These are phyloP conservation scores for Penicillium canescens DNA, from an alignment of 495 filamentous ascomycete genomes.

Conservation along the genomic window DNA sequence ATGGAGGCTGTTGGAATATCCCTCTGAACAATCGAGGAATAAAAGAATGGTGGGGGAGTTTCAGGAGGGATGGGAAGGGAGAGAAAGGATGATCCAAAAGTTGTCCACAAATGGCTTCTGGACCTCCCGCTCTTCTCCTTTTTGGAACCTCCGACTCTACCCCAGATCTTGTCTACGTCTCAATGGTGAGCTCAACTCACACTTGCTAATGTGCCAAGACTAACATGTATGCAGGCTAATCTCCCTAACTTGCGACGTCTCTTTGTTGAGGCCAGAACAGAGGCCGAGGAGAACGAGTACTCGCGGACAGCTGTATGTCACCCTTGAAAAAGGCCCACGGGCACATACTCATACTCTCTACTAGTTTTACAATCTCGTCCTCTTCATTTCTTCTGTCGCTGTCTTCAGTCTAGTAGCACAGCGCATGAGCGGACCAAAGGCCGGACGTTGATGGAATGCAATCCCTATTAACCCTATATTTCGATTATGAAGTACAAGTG, in stretches of 20 bases:
- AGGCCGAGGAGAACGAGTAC: conserved; percentile 91
- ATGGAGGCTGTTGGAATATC: conserved; percentile 6
- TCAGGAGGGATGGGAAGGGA: conserved; percentile 13
- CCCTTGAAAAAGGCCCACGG: not conserved
- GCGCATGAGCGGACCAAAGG: conserved; percentile 55
- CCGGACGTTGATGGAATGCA: conserved; percentile 29
- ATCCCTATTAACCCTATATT: not conserved
- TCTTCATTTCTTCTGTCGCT: conserved; percentile 93
- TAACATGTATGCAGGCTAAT: conserved; percentile 59
- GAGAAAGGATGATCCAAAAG: conserved; percentile 35
- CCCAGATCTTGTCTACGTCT: not conserved
- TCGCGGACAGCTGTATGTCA: conserved; percentile 79
- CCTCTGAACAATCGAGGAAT: no score
- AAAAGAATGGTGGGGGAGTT: conserved; percentile 6
- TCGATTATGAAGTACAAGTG: conserved; percentile 1
- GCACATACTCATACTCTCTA: conserved; percentile 30
- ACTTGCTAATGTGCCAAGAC: not conserved
- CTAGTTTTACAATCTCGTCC: conserved; percentile 95
- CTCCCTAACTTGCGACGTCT: conserved; percentile 93
- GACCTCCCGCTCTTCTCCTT: conserved; percentile 25
- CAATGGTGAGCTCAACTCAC: conserved; percentile 17
- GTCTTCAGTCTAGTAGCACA: conserved; percentile 92
- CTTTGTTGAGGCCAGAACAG: conserved; percentile 92
- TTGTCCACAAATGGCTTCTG: conserved; percentile 44
- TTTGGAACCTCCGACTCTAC: conserved; percentile 7